Base-by-base conservation (phyloP, 257 asterid species). In the Nicotiana tomentosiformis region DNA sequence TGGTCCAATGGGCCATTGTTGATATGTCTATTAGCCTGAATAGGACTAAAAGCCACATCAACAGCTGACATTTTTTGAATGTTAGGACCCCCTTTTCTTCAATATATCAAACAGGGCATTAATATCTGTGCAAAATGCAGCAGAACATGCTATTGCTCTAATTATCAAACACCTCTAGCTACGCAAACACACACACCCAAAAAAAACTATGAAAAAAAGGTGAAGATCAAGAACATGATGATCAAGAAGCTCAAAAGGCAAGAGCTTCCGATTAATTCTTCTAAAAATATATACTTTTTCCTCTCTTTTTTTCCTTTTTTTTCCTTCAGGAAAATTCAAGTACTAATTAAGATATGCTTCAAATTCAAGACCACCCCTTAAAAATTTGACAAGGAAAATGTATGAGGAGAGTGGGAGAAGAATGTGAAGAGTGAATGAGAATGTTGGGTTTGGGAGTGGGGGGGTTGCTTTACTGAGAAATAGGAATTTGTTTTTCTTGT, bases 61-160 rank as follows among this genome's bases (percentile, higher is more conserved):
- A 84, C 93, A 78, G 90, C 92, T 85, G 95, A 83, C 95, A 93
- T 90, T 15, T 85, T 67, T 89, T 10, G 49, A 43, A 43, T 43
- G 10, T 43, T 43, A 43, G 51, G 11, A 43, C 12, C 51, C 12
- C 11, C 51, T 43, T 43, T 43, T 43, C 51, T 8, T 43, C 51
- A 43, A 43, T 2, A 43, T 9, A 43, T 9, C 51, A 43, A 43
- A 43, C 51, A 43, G 51, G 51, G 51, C 12, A 43, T 43, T 43
- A 43, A 43, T 9, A 9, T 9, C 51, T 43, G 51, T 9, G 51
- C 51, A 43, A 43, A 43, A 8, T 43, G 12, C 51, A 43, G 3
- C 51, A 9, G 51, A 43, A 43, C 2, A 43, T 43, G 51, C 51
- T 43, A 43, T 43, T 43, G 3, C 51, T 0, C 51, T 43, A 1